Percentiles rank a stretch among this genome's conserved stretches.
Evolutionary conservation across 345 rosid genomes (phyloP).

Genomic region (Hypericum perforatum): DNA sequence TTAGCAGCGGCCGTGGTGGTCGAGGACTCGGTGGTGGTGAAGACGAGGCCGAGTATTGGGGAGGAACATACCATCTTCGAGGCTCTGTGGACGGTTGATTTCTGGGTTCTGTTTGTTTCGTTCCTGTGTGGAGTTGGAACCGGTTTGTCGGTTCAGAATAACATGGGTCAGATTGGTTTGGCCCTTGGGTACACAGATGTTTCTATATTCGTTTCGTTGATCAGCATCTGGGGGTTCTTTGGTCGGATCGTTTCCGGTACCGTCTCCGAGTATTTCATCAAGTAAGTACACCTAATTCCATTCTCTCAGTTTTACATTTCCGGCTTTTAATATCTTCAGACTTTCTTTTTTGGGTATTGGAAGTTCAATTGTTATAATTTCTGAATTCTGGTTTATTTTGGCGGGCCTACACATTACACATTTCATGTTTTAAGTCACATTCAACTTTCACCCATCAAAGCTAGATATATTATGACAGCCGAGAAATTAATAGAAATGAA

Average conservation of each 20-base stretch:
- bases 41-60: slow-evolving; percentile 48
- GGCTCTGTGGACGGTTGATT: slow-evolving; percentile 55
- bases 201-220: slow-evolving; percentile 72
- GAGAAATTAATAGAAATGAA: too few relatives aligned
- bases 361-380: too few relatives aligned
- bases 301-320: neutral
- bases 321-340: too few relatives aligned
- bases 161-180: slow-evolving; percentile 85
- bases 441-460: too few relatives aligned
- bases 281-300: slow-evolving; percentile 10
- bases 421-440: too few relatives aligned
- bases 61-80: slow-evolving; percentile 80
- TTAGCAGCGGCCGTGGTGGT: slow-evolving; percentile 1
- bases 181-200: slow-evolving; percentile 85
- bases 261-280: slow-evolving; percentile 60
- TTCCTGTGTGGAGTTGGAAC: slow-evolving; percentile 89
- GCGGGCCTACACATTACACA: too few relatives aligned
- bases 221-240: slow-evolving; percentile 88
- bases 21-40: slow-evolving; percentile 13
- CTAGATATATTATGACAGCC: too few relatives aligned
- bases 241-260: slow-evolving; percentile 81
- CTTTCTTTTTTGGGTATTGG: too few relatives aligned
- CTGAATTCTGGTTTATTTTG: too few relatives aligned
- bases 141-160: slow-evolving; percentile 80
- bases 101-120: slow-evolving; percentile 76